Conservation (phyloP, 1,284 basidiomycete species). For the Austropuccinia psidii region DNA sequence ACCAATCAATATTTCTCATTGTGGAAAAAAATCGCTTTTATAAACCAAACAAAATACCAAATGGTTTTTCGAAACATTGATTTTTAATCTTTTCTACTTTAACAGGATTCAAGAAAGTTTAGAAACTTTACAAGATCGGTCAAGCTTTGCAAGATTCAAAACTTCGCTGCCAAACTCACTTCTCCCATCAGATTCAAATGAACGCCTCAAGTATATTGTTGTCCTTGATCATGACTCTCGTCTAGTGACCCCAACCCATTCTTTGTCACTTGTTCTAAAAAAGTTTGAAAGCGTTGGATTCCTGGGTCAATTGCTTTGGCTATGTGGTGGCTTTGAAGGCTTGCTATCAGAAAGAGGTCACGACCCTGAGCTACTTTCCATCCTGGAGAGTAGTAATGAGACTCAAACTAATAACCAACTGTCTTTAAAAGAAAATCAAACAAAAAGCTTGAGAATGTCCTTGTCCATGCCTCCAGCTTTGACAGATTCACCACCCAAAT, state of each 20-base stretch:
- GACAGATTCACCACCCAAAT: neutral
- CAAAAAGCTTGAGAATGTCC: slow-evolving; percentile 8
- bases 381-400: too few species aligned
- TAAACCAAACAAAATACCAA: neutral
- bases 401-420: neutral
- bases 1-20: too few species aligned
- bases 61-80: neutral
- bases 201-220: neutral
- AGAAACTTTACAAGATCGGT: neutral
- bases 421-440: neutral
- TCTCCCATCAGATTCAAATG: neutral
- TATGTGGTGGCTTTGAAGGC: slow-evolving; percentile 45
- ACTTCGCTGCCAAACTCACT: neutral
- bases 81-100: neutral
- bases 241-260: slow-evolving; percentile 44
- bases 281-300: slow-evolving; percentile 46
- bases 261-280: slow-evolving; percentile 44
- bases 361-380: neutral
- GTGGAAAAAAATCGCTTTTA: neutral
- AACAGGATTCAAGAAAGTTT: slow-evolving; percentile 3
- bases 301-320: slow-evolving; percentile 44
- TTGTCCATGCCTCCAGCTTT: slow-evolving; percentile 3
- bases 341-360: too few species aligned
- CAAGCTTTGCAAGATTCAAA: neutral
- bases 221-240: slow-evolving; percentile 14